Conservation (phyloP, 2,329 filamentous ascomycete genomes). For the Aurifilum marmelostoma region DNA sequence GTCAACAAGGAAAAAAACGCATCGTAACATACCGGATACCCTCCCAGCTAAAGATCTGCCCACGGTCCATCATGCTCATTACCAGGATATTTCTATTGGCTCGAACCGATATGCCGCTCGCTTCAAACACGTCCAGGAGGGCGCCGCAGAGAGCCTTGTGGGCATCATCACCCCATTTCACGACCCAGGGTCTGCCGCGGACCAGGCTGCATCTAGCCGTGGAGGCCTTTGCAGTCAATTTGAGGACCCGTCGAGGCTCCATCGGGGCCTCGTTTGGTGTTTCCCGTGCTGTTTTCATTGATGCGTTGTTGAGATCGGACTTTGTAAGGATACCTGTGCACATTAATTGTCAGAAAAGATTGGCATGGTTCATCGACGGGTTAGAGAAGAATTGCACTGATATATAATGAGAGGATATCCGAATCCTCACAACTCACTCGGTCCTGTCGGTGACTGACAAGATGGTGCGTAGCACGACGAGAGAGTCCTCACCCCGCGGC, state of each 20-base stretch:
- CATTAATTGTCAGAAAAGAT: not conserved
- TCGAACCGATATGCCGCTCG: constrained; percentile 24
- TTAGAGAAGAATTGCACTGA: not conserved
- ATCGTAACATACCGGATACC: constrained; percentile 47
- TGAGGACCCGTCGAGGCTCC: not conserved
- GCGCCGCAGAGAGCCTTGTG: constrained; percentile 33
- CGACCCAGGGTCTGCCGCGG: not conserved
- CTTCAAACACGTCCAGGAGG: constrained; percentile 29
- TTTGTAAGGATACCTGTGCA: not conserved
- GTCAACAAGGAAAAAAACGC: not conserved
- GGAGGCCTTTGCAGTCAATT: not conserved
- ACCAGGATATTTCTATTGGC: constrained; percentile 39
- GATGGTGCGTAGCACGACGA: not conserved
- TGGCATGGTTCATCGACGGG: not conserved
- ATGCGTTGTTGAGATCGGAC: not conserved
- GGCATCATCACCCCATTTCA: constrained; percentile 34
- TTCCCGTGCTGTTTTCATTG: not conserved
- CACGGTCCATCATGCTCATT: constrained; percentile 38
- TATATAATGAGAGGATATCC: not conserved
- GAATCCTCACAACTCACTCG: not conserved
- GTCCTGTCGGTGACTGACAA: not conserved
- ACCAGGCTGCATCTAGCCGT: not conserved
- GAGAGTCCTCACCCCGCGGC: not conserved
- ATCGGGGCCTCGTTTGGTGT: not conserved
- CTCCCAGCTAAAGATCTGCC: constrained; percentile 47